phyloP scores from a whole-genome alignment of 768 basidiomycete genomes.

The Tulasnella sp. region DNA sequence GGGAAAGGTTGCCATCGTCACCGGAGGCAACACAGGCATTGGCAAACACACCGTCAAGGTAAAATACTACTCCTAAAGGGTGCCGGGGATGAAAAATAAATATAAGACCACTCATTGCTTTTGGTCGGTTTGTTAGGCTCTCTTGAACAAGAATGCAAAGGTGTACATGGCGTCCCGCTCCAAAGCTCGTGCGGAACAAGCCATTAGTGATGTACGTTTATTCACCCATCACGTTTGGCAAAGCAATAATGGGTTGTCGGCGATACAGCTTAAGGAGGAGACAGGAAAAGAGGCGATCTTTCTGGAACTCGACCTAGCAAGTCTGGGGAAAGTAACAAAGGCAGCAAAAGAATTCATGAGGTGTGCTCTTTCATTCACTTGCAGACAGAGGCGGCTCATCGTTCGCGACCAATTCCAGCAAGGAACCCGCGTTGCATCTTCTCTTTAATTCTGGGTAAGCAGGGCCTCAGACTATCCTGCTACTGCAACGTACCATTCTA shows the following conservation, averaged over 20 bases:
- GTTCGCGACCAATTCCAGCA: not conserved
- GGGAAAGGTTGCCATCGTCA: constrained; percentile 28
- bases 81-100: not conserved
- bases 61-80: not conserved
- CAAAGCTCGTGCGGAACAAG: constrained; percentile 16
- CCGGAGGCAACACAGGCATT: constrained; percentile 25
- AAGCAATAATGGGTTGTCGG: not conserved
- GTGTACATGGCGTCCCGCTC: constrained; percentile 31
- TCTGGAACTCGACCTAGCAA: constrained; percentile 29
- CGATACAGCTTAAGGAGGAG: constrained; percentile 17
- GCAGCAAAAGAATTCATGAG: constrained; percentile 29
- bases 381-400: too few relatives aligned
- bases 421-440: constrained; percentile 28
- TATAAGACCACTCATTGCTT: not conserved
- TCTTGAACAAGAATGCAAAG: constrained; percentile 30
- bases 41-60: constrained; percentile 25
- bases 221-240: not conserved
- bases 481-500: not conserved
- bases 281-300: constrained; percentile 27
- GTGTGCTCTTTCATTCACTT: not conserved
- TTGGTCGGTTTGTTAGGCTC: not conserved
- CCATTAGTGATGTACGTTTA: constrained; percentile 22
- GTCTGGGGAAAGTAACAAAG: constrained; percentile 14
- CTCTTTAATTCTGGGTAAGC: constrained; percentile 30
- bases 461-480: too few relatives aligned